A percentile compares a stretch with the other conserved stretches of the same genome.
Conservation (phyloP, 2,329 filamentous ascomycete species). For the Tolypocladium guangdongense region DNA sequence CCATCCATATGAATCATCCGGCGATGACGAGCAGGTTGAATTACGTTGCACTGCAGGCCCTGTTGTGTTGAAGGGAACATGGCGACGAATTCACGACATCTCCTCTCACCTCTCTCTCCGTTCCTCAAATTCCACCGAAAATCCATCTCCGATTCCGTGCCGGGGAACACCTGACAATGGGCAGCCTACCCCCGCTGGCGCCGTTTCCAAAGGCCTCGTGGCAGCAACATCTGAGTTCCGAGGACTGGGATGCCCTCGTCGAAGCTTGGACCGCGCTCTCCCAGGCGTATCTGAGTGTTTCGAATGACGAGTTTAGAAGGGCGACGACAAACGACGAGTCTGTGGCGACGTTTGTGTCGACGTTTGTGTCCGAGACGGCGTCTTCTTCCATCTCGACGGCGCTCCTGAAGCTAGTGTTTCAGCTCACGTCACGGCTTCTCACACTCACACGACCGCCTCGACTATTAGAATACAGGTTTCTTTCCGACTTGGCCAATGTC, state of each 20-base stretch:
- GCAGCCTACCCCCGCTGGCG: conserved; percentile 58
- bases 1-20: conserved; percentile 10
- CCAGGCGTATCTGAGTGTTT: conserved; percentile 50
- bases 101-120: not conserved
- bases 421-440: conserved; percentile 49
- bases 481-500: conserved; percentile 55
- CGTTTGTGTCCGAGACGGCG: conserved; percentile 50
- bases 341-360: conserved; percentile 25
- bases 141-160: not conserved
- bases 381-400: conserved; percentile 18
- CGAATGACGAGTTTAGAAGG: conserved; percentile 42
- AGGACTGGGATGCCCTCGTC: conserved; percentile 70
- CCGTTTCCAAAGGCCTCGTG: conserved; percentile 62
- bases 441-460: conserved; percentile 27
- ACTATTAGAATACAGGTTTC: conserved; percentile 54
- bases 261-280: conserved; percentile 65
- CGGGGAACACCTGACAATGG: conserved; percentile 16
- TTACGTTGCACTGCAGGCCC: not conserved
- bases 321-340: conserved; percentile 45
- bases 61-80: not conserved
- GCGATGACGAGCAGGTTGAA: conserved; percentile 1
- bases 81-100: not conserved
- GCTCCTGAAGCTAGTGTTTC: conserved; percentile 54
- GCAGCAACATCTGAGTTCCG: conserved; percentile 51
- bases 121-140: not conserved